phyloP scores from a whole-genome alignment of 257 asterid genomes.

The Linderniella brevidens region DNA sequence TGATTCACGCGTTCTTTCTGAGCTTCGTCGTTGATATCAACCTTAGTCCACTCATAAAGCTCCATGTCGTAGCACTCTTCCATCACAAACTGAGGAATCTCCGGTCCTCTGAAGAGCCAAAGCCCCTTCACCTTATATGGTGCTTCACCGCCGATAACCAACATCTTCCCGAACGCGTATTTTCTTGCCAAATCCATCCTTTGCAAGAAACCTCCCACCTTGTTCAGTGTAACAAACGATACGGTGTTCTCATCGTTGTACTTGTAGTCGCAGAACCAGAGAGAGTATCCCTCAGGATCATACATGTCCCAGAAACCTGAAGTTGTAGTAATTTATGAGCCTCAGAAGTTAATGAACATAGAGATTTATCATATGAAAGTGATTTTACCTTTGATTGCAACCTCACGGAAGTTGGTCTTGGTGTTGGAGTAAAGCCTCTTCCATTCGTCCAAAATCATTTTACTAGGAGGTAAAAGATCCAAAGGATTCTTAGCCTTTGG shows the following conservation, averaged over 20 bases:
- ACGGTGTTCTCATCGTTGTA: conserved; percentile 84
- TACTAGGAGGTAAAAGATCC: conserved; percentile 89
- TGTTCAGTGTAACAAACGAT: conserved; percentile 80
- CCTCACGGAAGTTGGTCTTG: conserved; percentile 87
- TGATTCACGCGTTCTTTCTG: conserved; percentile 86
- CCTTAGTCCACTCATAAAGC: conserved; percentile 76
- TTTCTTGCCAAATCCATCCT: conserved; percentile 90
- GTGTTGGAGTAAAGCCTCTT: conserved; percentile 97
- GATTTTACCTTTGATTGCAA: conserved; percentile 63
- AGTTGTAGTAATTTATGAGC: conserved; percentile 37
- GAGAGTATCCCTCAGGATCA: conserved; percentile 91
- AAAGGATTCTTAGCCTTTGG: conserved; percentile 86
- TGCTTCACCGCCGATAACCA: conserved; percentile 51
- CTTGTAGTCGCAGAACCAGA: conserved; percentile 94
- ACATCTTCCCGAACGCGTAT: conserved; percentile 91
- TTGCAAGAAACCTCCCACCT: conserved; percentile 85
- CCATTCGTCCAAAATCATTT: conserved; percentile 88
- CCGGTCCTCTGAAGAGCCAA: conserved; percentile 93
- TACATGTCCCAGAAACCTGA: conserved; percentile 98
- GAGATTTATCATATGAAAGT: no score
- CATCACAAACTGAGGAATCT: conserved; percentile 59
- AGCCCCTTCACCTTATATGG: conserved; percentile 44
- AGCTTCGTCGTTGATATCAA: conserved; percentile 60
- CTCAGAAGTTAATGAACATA: conserved; percentile 26
- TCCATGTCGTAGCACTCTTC: conserved; percentile 93